A percentile compares a stretch with the other conserved stretches of the same genome.
Evolutionary conservation across 2,329 filamentous ascomycete genomes (phyloP).

Genomic region (Xylaria sp.): DNA sequence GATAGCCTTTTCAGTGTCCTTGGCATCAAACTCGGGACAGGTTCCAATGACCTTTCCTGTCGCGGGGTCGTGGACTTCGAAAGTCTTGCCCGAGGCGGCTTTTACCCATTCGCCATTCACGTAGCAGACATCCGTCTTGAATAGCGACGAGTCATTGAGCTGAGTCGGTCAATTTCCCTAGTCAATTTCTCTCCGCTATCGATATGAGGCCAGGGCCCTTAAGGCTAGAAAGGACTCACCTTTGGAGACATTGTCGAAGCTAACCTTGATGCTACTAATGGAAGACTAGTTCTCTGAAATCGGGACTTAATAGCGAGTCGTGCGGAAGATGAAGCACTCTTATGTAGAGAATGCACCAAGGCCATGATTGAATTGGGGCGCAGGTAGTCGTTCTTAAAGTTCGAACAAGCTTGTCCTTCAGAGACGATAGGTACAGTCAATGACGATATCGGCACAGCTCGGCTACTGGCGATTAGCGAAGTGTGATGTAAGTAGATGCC

Average conservation of each 20-base stretch:
- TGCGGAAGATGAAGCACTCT: conserved; percentile 38
- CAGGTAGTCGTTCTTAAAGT: not conserved
- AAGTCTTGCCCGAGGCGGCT: conserved; percentile 88
- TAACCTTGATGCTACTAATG: conserved; percentile 44
- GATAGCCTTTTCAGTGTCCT: conserved; percentile 85
- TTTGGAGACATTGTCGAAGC: conserved; percentile 48
- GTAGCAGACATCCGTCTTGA: conserved; percentile 84
- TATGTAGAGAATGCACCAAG: conserved; percentile 44
- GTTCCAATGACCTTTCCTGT: conserved; percentile 83
- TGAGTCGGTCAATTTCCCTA: conserved; percentile 48
- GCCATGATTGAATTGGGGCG: conserved; percentile 40
- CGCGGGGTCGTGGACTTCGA: conserved; percentile 87
- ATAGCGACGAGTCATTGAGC: conserved; percentile 81
- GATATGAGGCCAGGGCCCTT: not conserved
- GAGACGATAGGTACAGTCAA: not conserved
- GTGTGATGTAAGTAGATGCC: not conserved
- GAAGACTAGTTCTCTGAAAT: conserved; percentile 47
- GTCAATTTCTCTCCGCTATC: conserved; percentile 14
- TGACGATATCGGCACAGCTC: conserved; percentile 15
- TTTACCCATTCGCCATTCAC: conserved; percentile 93
- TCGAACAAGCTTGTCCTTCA: conserved; percentile 4
- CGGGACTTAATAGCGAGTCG: conserved; percentile 43
- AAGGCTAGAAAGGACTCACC: conserved; percentile 30
- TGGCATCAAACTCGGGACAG: conserved; percentile 82
- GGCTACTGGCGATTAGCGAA: not conserved